Percentiles rank a stretch among this genome's conserved stretches.
phyloP scores from a whole-genome alignment of 2,329 filamentous ascomycete genomes.

The Ilyonectria mors-panacis region DNA sequence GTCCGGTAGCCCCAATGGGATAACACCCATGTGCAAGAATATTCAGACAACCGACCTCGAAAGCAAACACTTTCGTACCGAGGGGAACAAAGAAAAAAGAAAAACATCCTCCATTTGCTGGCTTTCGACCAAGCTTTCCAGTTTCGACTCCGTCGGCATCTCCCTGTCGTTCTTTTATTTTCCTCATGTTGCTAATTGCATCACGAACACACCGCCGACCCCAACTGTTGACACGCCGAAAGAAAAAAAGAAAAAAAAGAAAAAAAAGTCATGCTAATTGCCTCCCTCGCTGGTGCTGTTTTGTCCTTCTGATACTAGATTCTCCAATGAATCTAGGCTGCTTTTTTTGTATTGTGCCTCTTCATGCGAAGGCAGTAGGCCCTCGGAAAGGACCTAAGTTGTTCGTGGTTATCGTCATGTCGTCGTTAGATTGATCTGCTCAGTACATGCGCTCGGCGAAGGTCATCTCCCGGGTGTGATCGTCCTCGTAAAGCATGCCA shows the following conservation, averaged over 20 bases:
- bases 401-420: slow-evolving; percentile 27
- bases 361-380: slow-evolving; percentile 8
- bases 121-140: slow-evolving; percentile 24
- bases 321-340: slow-evolving; percentile 15
- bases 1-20: slow-evolving; percentile 22
- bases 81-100: slow-evolving; percentile 15
- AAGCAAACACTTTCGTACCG: slow-evolving; percentile 34
- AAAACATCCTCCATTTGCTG: slow-evolving; percentile 24
- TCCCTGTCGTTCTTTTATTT: slow-evolving; percentile 33
- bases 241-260: not conserved
- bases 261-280: slow-evolving; percentile 37
- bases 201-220: slow-evolving; percentile 28
- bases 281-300: slow-evolving; percentile 42
- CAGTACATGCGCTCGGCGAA: slow-evolving; percentile 63
- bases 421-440: slow-evolving; percentile 35
- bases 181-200: slow-evolving; percentile 28
- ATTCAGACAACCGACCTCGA: slow-evolving; percentile 44
- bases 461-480: slow-evolving; percentile 57
- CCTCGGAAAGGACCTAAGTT: not conserved
- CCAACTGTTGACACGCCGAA: slow-evolving; percentile 6
- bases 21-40: slow-evolving; percentile 37
- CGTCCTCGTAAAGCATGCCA: slow-evolving; percentile 62
- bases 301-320: slow-evolving; percentile 27
- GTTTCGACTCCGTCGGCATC: slow-evolving; percentile 41
- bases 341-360: slow-evolving; percentile 18